A percentile compares a stretch with the other conserved stretches of the same genome.
phyloP scores from a whole-genome alignment of 2,329 filamentous ascomycete species.

The Thermomyces lanuginosus region DNA sequence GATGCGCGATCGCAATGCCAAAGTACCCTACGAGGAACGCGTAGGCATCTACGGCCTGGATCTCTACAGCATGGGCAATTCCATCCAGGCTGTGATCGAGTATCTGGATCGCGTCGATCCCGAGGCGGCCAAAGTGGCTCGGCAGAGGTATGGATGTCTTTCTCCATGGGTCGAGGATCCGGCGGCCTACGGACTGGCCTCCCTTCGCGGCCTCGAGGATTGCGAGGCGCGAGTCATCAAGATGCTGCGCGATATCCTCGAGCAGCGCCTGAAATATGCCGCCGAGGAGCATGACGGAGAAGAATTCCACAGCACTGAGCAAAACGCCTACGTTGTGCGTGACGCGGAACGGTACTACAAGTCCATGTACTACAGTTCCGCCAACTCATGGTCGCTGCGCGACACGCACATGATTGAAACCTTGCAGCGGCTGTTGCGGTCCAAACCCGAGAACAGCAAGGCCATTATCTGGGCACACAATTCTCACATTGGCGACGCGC shows the following conservation, averaged over 20 bases:
- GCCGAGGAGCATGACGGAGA: constrained; percentile 24
- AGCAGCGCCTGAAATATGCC: constrained; percentile 28
- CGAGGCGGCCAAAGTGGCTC: constrained; percentile 27
- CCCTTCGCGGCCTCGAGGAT: constrained; percentile 25
- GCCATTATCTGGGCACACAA: constrained; percentile 41
- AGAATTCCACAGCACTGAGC: constrained; percentile 33
- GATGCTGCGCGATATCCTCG: constrained; percentile 31
- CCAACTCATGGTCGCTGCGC: constrained; percentile 36
- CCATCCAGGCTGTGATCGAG: constrained; percentile 31
- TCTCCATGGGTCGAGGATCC: constrained; percentile 36
- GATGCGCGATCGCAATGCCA: constrained; percentile 31
- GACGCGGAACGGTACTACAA: constrained; percentile 38
- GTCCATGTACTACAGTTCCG: constrained; percentile 35
- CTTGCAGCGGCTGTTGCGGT: constrained; percentile 28
- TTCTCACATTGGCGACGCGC: constrained; percentile 38
- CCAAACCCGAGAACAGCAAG: constrained; percentile 24
- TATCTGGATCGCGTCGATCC: constrained; percentile 34
- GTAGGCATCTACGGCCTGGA: constrained; percentile 37
- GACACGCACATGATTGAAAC: constrained; percentile 39
- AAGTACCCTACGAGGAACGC: constrained; percentile 14
- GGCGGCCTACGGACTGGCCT: constrained; percentile 32
- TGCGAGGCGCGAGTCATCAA: constrained; percentile 32
- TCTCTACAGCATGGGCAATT: constrained; percentile 34
- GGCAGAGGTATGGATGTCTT: constrained; percentile 31
- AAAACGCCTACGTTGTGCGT: constrained; percentile 35